A percentile compares a stretch with the other conserved stretches of the same genome.
Evolutionary conservation across 2,329 filamentous ascomycete species (phyloP).

Genomic region (Thielaviopsis populi): DNA sequence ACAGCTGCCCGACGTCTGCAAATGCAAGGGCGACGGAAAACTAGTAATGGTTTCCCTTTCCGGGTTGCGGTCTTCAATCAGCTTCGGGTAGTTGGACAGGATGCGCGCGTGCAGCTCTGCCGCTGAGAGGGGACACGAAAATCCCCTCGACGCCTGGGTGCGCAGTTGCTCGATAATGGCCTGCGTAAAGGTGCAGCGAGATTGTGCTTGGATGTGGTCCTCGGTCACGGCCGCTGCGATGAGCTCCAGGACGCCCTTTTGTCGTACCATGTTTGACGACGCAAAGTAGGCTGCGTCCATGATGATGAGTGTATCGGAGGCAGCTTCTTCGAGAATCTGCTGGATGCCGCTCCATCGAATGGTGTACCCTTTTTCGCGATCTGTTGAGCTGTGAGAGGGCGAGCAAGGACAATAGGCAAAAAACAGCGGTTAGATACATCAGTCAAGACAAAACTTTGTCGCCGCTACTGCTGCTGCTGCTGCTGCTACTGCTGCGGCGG

Average conservation of each 20-base stretch:
- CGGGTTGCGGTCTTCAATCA: constrained; percentile 35
- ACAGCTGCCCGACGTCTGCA: constrained; percentile 40
- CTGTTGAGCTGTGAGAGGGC: constrained; percentile 29
- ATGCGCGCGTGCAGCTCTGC: constrained; percentile 40
- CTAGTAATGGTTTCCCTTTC: constrained; percentile 34
- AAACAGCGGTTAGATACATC: background rate
- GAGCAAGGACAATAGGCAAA: background rate
- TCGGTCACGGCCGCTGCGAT: constrained; percentile 41
- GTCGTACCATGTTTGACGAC: constrained; percentile 34
- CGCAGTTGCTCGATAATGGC: constrained; percentile 36
- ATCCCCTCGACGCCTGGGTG: constrained; percentile 31
- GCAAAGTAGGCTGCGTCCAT: constrained; percentile 46
- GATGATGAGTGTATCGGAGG: constrained; percentile 40
- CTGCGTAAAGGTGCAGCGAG: constrained; percentile 38
- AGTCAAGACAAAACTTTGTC: background rate
- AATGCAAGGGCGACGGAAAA: constrained; percentile 39
- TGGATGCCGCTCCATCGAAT: constrained; percentile 44
- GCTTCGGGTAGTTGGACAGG: constrained; percentile 36
- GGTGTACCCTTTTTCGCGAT: constrained; percentile 26
- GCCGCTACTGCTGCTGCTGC: too few species aligned
- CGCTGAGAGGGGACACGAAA: constrained; percentile 32
- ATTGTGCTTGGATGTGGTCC: constrained; percentile 33
- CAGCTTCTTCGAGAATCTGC: constrained; percentile 40
- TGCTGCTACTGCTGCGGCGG: too few species aligned
- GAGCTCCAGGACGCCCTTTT: constrained; percentile 40